Percentiles rank a stretch among this genome's conserved stretches.
These are phyloP conservation scores for Sugiyamaella mastotermitis DNA, from an alignment of 805 yeast species.

Conservation along the genomic window DNA sequence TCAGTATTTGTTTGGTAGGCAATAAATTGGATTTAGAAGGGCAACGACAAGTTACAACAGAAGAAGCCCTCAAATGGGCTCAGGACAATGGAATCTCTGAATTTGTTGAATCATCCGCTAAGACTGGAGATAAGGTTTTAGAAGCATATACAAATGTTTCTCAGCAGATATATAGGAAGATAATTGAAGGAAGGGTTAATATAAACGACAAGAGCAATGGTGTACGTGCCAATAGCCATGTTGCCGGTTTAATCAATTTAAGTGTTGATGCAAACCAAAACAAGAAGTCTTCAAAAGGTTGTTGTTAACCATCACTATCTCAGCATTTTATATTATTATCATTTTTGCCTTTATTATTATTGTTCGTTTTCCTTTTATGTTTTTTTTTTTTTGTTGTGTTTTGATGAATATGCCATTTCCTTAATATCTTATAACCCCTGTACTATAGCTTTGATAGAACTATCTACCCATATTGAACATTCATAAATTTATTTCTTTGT, in stretches of 20 bases:
- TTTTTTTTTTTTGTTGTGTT: too few relatives aligned
- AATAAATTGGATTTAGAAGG: conserved; percentile 59
- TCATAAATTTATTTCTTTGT: too few relatives aligned
- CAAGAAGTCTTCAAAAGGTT: background rate
- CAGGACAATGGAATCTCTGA: conserved; percentile 37
- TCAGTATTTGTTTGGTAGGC: conserved; percentile 73
- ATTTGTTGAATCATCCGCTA: conserved; percentile 56
- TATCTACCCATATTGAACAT: too few relatives aligned
- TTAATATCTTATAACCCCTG: too few relatives aligned
- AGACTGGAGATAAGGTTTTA: conserved; percentile 50
- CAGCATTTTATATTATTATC: too few relatives aligned
- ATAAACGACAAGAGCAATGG: conserved; percentile 26
- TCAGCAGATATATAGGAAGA: conserved; percentile 27
- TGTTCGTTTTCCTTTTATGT: too few relatives aligned
- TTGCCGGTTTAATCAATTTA: conserved; percentile 16
- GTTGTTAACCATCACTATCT: too few relatives aligned
- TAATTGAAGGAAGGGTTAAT: conserved; percentile 26
- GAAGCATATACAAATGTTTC: conserved; percentile 37
- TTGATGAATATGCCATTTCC: too few relatives aligned
- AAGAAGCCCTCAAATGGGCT: conserved; percentile 40
- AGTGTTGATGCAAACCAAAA: conserved; percentile 9
- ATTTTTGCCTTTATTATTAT: too few relatives aligned
- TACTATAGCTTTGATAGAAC: too few relatives aligned
- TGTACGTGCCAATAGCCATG: conserved; percentile 17
- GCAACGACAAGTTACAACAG: conserved; percentile 26